These are phyloP conservation scores for Hibiscus tridactylites DNA, from an alignment of 345 rosid species.

Conservation along the genomic window DNA sequence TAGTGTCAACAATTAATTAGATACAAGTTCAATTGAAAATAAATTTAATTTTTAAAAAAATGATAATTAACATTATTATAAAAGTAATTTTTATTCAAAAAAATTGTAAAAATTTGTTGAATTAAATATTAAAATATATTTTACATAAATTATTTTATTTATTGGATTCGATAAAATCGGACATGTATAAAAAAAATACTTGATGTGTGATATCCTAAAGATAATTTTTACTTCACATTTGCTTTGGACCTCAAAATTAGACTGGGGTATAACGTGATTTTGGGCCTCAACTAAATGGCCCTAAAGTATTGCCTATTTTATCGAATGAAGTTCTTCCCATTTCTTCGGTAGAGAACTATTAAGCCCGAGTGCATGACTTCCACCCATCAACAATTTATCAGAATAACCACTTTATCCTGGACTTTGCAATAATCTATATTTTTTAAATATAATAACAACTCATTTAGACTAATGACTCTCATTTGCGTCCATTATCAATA, in stretches of 20 bases:
- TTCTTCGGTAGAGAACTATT: neutral
- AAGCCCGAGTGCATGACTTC: neutral
- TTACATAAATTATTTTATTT: too few relatives aligned
- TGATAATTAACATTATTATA: too few relatives aligned
- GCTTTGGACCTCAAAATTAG: neutral
- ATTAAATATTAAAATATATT: too few relatives aligned
- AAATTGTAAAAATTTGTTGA: too few relatives aligned
- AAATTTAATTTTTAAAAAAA: too few relatives aligned
- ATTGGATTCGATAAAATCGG: too few relatives aligned
- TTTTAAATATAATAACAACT: neutral
- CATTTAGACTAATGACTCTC: neutral
- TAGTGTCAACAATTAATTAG: too few relatives aligned
- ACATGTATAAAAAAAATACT: too few relatives aligned
- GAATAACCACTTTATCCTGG: neutral
- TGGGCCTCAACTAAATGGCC: neutral
- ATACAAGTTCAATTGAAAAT: too few relatives aligned
- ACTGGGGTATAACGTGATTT: neutral
- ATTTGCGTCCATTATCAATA: neutral
- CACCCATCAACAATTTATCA: neutral
- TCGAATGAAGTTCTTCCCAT: neutral
- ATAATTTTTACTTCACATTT: too few relatives aligned
- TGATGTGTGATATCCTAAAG: too few relatives aligned
- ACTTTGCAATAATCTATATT: neutral
- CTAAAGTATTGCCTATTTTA: neutral
- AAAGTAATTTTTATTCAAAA: too few relatives aligned